A percentile compares a stretch with the other conserved stretches of the same genome.
Evolutionary conservation across 805 yeast species (phyloP).

Genomic region (Saccharomycopsis capsularis): DNA sequence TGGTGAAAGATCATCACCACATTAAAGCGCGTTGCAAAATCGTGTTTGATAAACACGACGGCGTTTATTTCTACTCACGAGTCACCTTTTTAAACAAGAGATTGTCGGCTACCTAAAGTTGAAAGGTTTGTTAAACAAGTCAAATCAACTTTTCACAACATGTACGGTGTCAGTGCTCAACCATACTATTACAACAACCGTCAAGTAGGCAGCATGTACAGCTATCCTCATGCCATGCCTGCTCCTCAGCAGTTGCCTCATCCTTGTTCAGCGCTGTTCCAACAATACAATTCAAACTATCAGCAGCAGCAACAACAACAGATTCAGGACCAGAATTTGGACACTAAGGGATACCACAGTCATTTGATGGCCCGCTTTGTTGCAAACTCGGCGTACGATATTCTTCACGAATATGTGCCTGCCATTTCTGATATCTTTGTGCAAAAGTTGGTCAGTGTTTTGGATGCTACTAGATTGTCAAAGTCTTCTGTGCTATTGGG

Average conservation of each 20-base stretch:
- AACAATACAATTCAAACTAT: no score
- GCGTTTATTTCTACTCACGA: no score
- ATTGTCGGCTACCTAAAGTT: no score
- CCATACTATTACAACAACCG: slow-evolving; percentile 1
- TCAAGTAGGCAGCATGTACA: background rate
- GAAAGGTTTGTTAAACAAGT: no score
- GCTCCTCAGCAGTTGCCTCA: background rate
- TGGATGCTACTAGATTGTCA: slow-evolving; percentile 84
- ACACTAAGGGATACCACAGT: slow-evolving; percentile 26
- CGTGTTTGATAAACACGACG: no score
- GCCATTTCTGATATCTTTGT: slow-evolving; percentile 26
- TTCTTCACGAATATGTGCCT: slow-evolving; percentile 45
- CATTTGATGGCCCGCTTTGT: slow-evolving; percentile 69
- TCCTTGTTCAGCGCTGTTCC: no score
- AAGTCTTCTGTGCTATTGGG: slow-evolving; percentile 74
- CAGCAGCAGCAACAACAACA: background rate
- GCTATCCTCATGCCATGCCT: background rate
- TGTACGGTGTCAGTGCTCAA: slow-evolving; percentile 7
- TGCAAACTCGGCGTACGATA: slow-evolving; percentile 63
- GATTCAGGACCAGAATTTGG: slow-evolving; percentile 28
- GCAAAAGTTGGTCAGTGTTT: slow-evolving; percentile 34
- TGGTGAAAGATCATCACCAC: no score
- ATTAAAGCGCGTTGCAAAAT: no score
- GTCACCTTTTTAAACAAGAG: no score
- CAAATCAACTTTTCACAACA: no score